phyloP scores from a whole-genome alignment of 140 eudicot genomes.

The Senecio squalidus region DNA sequence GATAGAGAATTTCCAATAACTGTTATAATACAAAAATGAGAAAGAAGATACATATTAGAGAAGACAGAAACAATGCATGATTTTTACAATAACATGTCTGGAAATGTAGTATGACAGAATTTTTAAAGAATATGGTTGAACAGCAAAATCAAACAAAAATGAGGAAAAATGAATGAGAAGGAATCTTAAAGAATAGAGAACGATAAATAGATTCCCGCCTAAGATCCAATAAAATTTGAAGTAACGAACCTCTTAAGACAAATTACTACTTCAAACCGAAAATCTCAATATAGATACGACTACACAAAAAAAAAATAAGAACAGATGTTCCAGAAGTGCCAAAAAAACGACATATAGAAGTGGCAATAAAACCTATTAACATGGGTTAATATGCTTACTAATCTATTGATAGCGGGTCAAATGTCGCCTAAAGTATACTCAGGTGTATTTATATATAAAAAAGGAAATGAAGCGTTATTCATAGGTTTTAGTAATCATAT shows the following conservation, averaged over 20 bases:
- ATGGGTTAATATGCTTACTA: neutral
- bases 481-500: too few relatives aligned
- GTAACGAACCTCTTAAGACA: neutral
- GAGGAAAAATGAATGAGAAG: neutral
- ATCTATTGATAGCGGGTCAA: neutral
- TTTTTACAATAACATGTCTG: neutral
- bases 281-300: too few relatives aligned
- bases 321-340: neutral
- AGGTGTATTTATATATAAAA: too few relatives aligned
- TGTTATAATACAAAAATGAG: conserved; percentile 9
- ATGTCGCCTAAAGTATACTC: too few relatives aligned
- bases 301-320: too few relatives aligned
- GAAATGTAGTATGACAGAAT: neutral
- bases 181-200: neutral
- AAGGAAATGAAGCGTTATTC: too few relatives aligned
- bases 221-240: neutral
- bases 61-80: neutral
- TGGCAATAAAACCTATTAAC: neutral
- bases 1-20: conserved; percentile 92
- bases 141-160: neutral
- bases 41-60: neutral
- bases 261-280: too few relatives aligned
- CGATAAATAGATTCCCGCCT: neutral
- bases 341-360: too few relatives aligned
- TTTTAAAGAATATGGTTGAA: too few relatives aligned